Conservation (phyloP, 257 asterid species). For the Solanum ahanhuiri region DNA sequence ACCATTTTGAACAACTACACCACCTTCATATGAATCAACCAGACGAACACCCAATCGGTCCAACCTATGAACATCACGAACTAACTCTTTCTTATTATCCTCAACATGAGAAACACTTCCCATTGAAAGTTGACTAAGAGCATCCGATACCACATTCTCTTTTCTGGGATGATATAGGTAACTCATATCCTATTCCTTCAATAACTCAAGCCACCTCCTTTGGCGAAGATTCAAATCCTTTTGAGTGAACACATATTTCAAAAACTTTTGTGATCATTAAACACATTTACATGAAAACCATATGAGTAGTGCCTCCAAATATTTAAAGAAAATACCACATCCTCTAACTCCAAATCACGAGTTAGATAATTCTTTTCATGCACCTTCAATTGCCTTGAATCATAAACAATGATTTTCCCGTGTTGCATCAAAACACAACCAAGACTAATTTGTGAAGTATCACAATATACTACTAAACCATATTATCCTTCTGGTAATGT, state of each 20-base stretch:
- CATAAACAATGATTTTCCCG: no score
- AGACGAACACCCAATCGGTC: neutral
- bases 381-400: no score
- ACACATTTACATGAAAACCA: neutral
- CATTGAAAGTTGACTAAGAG: neutral
- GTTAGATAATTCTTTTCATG: neutral
- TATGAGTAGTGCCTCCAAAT: neutral
- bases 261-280: neutral
- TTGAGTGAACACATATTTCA: no score
- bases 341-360: neutral
- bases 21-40: neutral
- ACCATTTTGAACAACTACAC: neutral
- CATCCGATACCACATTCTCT: no score
- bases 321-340: neutral
- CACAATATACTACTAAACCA: neutral
- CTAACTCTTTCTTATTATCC: neutral
- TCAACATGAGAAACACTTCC: neutral
- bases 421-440: neutral
- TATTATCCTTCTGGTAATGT: neutral
- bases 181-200: no score
- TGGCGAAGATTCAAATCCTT: no score
- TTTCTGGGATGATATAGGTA: no score
- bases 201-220: no score
- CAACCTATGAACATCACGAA: neutral
- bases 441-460: neutral